A percentile compares a stretch with the other conserved stretches of the same genome.
Evolutionary conservation across 108 stramenopile species (phyloP).

Genomic region (Cyclotella distinguenda): DNA sequence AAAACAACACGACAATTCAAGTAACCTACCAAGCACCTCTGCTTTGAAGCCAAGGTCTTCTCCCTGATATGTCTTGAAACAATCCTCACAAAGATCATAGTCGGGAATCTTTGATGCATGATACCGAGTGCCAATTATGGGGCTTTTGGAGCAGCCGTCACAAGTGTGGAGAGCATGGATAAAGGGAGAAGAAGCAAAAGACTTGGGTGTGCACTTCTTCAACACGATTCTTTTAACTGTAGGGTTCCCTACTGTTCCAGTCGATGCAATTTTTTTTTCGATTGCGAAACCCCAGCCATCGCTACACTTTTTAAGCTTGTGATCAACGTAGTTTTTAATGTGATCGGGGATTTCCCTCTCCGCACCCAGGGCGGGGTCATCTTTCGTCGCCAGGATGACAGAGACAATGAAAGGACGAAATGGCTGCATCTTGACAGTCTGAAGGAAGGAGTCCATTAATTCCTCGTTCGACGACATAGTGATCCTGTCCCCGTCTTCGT

Average conservation of each 20-base stretch:
- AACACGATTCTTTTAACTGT: too few relatives aligned
- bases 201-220: not conserved
- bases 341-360: too few relatives aligned
- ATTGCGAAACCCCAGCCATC: too few relatives aligned
- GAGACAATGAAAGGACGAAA: conserved; percentile 56
- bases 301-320: too few relatives aligned
- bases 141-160: conserved; percentile 76
- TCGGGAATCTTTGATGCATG: conserved; percentile 78
- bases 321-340: too few relatives aligned
- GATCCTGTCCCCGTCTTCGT: conserved; percentile 71
- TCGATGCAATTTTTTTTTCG: too few relatives aligned
- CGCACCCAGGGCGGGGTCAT: too few relatives aligned
- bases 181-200: not conserved
- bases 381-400: conserved; percentile 7
- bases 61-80: conserved; percentile 69
- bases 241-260: too few relatives aligned
- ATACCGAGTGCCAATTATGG: conserved; percentile 81
- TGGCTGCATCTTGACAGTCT: conserved; percentile 45
- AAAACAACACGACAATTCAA: not conserved
- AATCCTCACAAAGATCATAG: conserved; percentile 79
- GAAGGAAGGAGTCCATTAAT: conserved; percentile 66
- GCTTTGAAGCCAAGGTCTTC: conserved; percentile 66
- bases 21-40: conserved; percentile 56
- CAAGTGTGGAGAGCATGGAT: conserved; percentile 88
- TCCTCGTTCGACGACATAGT: conserved; percentile 69